Base-by-base conservation (phyloP, 208 protist species). In the Crithidia expoeki region DNA sequence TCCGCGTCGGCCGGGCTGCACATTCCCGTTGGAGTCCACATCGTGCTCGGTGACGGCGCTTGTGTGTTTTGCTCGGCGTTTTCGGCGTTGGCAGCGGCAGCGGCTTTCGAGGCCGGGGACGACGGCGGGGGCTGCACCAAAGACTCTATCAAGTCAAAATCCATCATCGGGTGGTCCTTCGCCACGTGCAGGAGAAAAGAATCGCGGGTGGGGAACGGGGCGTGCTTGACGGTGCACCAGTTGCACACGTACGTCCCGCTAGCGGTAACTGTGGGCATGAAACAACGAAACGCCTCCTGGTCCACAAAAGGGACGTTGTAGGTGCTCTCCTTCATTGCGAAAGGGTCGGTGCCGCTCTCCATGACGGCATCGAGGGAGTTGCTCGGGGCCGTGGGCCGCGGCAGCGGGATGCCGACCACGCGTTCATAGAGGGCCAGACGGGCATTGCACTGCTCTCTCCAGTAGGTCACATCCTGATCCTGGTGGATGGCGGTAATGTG, bases 141-240 rank as follows among this genome's bases (percentile, higher is more conserved):
- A 19, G 64, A 34, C 84, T 96, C 92, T 16, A 93, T 68, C 16
- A 73, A 67, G 44, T 94, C 89, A 25, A 94, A 64, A 36, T 94
- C 85, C 40, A 96, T 63, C 42, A 72, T 62, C 0, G 84, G 81
- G 72, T 96, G 92, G n/a, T 69, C 76, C 32, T 87, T 68, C 32
- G 81, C 72, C 9, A 96, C 86, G 76, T 96, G 92, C 40, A 73
- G 57, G 12, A 96, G 84, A 68, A 96, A 89, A 12, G 83, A 80
- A 62, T 96, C 92, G 6, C 92, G 80, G 30, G 89, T 93, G 21
- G 76, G 57, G 56, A 90, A 88, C 27, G 76, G 51, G 17, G 68
- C 69, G 10, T 58, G 56, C 42, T 63, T 57, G 12, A 75, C 25
- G 17, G 80, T 75, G 65, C 92, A 96, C 89, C 89, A 95, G 61